phyloP scores from a whole-genome alignment of 2,329 filamentous ascomycete species.

The Paramyrothecium roridum region DNA sequence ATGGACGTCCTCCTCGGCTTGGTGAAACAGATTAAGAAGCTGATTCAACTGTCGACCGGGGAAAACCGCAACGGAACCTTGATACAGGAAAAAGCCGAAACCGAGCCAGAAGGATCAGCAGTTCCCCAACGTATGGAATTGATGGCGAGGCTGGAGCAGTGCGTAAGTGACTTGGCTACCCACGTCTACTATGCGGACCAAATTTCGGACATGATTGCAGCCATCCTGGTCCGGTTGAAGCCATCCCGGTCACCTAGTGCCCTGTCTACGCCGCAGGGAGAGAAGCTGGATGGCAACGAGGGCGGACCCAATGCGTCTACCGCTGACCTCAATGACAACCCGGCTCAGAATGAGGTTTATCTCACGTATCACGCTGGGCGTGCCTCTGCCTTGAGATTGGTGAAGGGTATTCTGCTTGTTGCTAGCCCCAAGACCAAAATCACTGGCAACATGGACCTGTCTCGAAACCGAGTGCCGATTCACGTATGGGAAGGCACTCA shows the following conservation, averaged over 20 bases:
- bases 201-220: constrained; percentile 87
- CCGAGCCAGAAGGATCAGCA: constrained; percentile 24
- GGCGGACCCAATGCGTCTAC: constrained; percentile 26
- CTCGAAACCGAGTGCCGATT: constrained; percentile 72
- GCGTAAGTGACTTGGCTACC: constrained; percentile 86
- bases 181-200: constrained; percentile 98
- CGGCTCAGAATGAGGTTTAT: constrained; percentile 45
- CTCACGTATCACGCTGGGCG: constrained; percentile 55
- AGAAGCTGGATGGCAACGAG: constrained; percentile 41
- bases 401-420: constrained; percentile 78
- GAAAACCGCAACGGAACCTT: constrained; percentile 23
- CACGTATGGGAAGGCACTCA: constrained; percentile 96
- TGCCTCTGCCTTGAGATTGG: constrained; percentile 67
- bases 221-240: constrained; percentile 75
- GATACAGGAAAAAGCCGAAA: constrained; percentile 30
- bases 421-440: constrained; percentile 67
- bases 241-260: constrained; percentile 48
- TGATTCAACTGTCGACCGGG: constrained; percentile 62
- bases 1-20: constrained; percentile 91
- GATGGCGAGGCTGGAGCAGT: constrained; percentile 69
- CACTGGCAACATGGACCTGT: constrained; percentile 59
- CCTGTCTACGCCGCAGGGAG: constrained; percentile 39
- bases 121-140: constrained; percentile 58
- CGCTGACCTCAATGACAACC: constrained; percentile 39
- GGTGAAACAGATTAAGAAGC: constrained; percentile 75